Evolutionary conservation across 129 eudicot genomes (phyloP).

Genomic region (Mikania micrantha): DNA sequence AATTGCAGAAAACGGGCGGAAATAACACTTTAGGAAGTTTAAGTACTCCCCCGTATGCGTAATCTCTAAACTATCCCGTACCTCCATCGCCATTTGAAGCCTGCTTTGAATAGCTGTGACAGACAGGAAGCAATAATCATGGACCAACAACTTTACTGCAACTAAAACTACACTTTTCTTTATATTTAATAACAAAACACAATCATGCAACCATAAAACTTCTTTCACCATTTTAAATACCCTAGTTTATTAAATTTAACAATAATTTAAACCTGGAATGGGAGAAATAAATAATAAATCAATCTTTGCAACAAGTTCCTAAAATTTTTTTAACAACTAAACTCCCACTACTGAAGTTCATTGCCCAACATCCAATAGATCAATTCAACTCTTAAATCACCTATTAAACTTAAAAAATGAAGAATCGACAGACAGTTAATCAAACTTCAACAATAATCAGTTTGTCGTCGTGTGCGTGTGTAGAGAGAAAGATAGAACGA

Average conservation of each 20-base stretch:
- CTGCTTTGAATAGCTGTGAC: conserved; percentile 67
- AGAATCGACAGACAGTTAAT: background rate
- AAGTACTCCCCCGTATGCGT: conserved; percentile 95
- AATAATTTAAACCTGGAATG: background rate
- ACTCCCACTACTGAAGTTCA: background rate
- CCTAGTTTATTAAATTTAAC: conserved; percentile 1
- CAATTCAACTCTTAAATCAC: too few species aligned
- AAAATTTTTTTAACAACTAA: background rate
- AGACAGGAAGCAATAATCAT: conserved; percentile 1
- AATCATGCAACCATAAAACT: background rate
- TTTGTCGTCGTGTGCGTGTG: background rate
- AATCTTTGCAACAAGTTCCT: background rate
- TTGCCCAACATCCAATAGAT: background rate
- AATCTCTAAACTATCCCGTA: conserved; percentile 94
- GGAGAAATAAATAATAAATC: background rate
- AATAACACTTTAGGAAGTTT: conserved; percentile 81
- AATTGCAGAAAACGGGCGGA: conserved; percentile 72
- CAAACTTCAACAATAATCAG: background rate
- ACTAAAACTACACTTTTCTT: background rate
- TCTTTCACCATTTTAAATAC: background rate
- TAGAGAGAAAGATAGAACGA: conserved; percentile 6
- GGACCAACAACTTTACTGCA: conserved; percentile 1
- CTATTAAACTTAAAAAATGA: too few species aligned
- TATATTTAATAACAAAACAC: background rate
- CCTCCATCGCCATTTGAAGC: conserved; percentile 98